phyloP scores from a whole-genome alignment of 768 basidiomycete species.

The Chalciporus sphaerocephalus region DNA sequence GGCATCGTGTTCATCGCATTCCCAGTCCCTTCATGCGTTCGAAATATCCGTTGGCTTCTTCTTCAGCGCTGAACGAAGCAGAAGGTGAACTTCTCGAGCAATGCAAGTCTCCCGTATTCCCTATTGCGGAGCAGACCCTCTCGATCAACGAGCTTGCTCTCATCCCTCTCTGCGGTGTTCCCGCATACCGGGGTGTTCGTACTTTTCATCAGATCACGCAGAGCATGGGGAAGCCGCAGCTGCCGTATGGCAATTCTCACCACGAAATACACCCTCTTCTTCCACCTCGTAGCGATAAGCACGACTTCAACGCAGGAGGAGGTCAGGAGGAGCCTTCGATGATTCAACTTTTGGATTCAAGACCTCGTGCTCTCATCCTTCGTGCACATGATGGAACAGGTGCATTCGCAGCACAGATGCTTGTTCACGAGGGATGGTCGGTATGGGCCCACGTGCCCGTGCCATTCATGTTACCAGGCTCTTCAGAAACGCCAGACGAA shows the following conservation, averaged over 20 bases:
- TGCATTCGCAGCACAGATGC: slow-evolving; percentile 74
- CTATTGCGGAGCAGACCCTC: slow-evolving; percentile 22
- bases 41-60: slow-evolving; percentile 21
- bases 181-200: slow-evolving; percentile 79
- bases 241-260: slow-evolving; percentile 25
- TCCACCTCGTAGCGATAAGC: slow-evolving; percentile 22
- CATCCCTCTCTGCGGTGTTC: slow-evolving; percentile 71
- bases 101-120: slow-evolving; percentile 8
- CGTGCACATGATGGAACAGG: slow-evolving; percentile 72
- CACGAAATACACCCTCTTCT: slow-evolving; percentile 27
- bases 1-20: slow-evolving; percentile 68
- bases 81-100: slow-evolving; percentile 7
- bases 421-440: slow-evolving; percentile 62
- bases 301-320: slow-evolving; percentile 25
- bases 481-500: slow-evolving; percentile 35
- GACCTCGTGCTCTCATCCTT: slow-evolving; percentile 55
- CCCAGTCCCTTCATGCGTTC: slow-evolving; percentile 53
- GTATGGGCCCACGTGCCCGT: slow-evolving; percentile 67
- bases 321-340: slow-evolving; percentile 15
- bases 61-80: slow-evolving; percentile 1
- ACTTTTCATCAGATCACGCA: slow-evolving; percentile 46
- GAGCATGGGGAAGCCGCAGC: slow-evolving; percentile 19
- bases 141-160: slow-evolving; percentile 74
- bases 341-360: slow-evolving; percentile 15
- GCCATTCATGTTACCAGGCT: slow-evolving; percentile 31